phyloP scores from a whole-genome alignment of 176 grass and related monocot genomes.

The Eremochloa ophiuroides region DNA sequence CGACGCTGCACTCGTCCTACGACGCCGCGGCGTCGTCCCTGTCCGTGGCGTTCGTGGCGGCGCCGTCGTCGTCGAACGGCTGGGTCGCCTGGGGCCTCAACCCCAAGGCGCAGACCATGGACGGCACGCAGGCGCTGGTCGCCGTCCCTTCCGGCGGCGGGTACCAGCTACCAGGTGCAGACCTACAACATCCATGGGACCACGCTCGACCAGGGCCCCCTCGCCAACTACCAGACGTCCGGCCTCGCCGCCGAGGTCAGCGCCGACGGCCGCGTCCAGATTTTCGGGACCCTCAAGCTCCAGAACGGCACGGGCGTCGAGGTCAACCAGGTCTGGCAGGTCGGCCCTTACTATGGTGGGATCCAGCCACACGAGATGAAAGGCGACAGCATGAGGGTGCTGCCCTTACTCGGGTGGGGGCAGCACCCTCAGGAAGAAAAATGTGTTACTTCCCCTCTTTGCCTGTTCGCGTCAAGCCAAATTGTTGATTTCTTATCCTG shows the following conservation, averaged over 20 bases:
- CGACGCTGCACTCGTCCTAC: constrained; percentile 74
- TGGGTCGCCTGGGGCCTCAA: constrained; percentile 74
- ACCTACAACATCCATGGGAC: constrained; percentile 35
- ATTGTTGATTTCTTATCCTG: background rate
- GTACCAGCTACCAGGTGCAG: constrained; percentile 42
- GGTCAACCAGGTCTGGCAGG: constrained; percentile 84
- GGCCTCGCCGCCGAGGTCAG: constrained; percentile 47
- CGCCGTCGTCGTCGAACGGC: constrained; percentile 29
- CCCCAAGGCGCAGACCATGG: constrained; percentile 39
- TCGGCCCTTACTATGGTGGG: constrained; percentile 1
- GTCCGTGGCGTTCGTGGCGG: constrained; percentile 52
- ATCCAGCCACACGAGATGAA: background rate
- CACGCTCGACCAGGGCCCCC: background rate
- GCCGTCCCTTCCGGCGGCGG: constrained; percentile 26
- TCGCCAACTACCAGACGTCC: constrained; percentile 27
- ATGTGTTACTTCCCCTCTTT: constrained; percentile 30
- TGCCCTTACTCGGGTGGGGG: too few relatives aligned
- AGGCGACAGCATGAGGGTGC: constrained; percentile 7
- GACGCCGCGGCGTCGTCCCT: constrained; percentile 24
- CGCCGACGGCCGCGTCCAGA: constrained; percentile 35
- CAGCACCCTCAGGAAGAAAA: constrained; percentile 33
- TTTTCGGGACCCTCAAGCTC: constrained; percentile 59
- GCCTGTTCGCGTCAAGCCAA: background rate
- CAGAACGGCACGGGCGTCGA: constrained; percentile 19
- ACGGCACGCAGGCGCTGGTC: constrained; percentile 53